Evolutionary conservation across 306 rosid species (phyloP).

Genomic region (Dryas octopetala): DNA sequence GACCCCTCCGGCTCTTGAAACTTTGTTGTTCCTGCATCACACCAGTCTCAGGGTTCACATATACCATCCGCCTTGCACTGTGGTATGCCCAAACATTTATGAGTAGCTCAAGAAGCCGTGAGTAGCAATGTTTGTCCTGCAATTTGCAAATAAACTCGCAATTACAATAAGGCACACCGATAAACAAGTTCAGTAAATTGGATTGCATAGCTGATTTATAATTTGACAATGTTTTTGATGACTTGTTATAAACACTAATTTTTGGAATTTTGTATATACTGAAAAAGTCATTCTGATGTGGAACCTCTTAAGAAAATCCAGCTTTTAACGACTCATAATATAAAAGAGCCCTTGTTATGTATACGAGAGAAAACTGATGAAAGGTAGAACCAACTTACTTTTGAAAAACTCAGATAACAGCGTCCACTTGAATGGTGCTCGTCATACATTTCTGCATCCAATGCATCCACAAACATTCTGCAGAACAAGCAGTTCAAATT

Average conservation of each 20-base stretch:
- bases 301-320: too few species aligned
- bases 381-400: constrained; percentile 45
- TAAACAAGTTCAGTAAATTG: neutral
- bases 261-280: too few species aligned
- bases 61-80: constrained; percentile 82
- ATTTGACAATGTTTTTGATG: too few species aligned
- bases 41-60: constrained; percentile 74
- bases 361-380: neutral
- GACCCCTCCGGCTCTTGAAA: constrained; percentile 70
- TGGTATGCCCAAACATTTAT: constrained; percentile 94
- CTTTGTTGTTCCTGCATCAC: constrained; percentile 79
- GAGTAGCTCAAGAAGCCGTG: constrained; percentile 83
- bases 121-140: constrained; percentile 91
- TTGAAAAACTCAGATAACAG: constrained; percentile 77
- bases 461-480: constrained; percentile 93
- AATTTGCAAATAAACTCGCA: constrained; percentile 18
- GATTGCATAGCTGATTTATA: too few species aligned
- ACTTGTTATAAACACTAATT: too few species aligned
- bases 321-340: too few species aligned
- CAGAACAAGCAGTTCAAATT: constrained; percentile 21
- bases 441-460: constrained; percentile 74
- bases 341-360: neutral
- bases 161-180: constrained; percentile 1
- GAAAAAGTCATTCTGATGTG: too few species aligned
- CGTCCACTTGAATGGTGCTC: constrained; percentile 75